Evolutionary conservation across 1,284 basidiomycete genomes (phyloP).

Genomic region (Fistulina hepatica): DNA sequence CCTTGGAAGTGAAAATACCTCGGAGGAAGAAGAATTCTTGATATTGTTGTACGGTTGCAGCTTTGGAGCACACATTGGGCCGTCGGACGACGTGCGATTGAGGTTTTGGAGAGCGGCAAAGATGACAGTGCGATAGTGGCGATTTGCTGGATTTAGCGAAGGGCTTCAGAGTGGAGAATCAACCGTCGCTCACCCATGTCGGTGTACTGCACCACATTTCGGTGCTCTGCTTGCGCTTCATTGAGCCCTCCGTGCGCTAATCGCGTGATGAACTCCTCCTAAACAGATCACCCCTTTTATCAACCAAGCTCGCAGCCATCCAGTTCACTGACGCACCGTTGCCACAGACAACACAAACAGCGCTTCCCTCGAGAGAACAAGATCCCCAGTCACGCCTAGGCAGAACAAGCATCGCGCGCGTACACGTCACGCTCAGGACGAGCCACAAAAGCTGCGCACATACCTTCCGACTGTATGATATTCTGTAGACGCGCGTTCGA

Average conservation of each 20-base stretch:
- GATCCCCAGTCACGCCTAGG: too few species aligned
- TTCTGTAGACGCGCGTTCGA: too few species aligned
- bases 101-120: constrained; percentile 6
- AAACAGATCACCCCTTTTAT: constrained; percentile 12
- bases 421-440: too few species aligned
- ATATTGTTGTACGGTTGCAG: constrained; percentile 44
- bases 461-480: too few species aligned
- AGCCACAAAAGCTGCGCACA: too few species aligned
- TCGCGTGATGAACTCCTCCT: constrained; percentile 73
- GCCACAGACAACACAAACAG: constrained; percentile 59
- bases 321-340: constrained; percentile 36
- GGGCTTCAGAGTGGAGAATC: too few species aligned
- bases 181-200: constrained; percentile 70
- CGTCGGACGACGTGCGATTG: constrained; percentile 3
- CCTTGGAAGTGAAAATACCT: too few species aligned
- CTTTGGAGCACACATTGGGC: too few species aligned
- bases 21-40: constrained; percentile 60
- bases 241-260: constrained; percentile 48
- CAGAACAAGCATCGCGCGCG: too few species aligned
- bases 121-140: too few species aligned
- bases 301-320: constrained; percentile 10
- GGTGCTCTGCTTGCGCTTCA: constrained; percentile 40
- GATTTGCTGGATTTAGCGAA: too few species aligned
- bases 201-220: constrained; percentile 46
- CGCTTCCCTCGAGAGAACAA: constrained; percentile 71